Percentiles rank a stretch among this genome's conserved stretches.
Conservation (phyloP, 257 asterid species). For the Salvia rosmarinus region DNA sequence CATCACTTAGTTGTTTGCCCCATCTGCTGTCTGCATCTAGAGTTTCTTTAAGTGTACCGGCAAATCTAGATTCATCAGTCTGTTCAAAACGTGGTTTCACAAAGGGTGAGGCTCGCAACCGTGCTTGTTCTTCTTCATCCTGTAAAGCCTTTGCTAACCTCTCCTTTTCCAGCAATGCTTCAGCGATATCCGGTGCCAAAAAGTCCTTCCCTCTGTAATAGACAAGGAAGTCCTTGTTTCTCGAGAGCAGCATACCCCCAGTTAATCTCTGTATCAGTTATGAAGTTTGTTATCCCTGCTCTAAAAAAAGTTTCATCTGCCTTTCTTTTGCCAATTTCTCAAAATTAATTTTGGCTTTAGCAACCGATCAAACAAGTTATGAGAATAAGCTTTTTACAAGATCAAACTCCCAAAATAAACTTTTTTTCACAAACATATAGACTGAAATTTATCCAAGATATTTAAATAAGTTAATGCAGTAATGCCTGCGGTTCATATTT, state of each 20-base stretch:
- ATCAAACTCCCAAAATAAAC: too few relatives aligned
- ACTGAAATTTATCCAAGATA: too few relatives aligned
- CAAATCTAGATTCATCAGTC: constrained; percentile 49
- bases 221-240: constrained; percentile 94
- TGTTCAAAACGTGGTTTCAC: constrained; percentile 42
- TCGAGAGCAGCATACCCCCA: constrained; percentile 79
- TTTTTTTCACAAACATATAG: too few relatives aligned
- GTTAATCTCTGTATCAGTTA: constrained; percentile 76
- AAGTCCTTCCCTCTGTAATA: constrained; percentile 90
- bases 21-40: constrained; percentile 80
- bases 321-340: background rate
- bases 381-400: background rate
- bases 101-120: constrained; percentile 59
- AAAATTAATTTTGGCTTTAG: constrained; percentile 11
- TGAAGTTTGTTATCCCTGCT: constrained; percentile 13
- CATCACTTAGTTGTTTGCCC: constrained; percentile 71
- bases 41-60: constrained; percentile 92
- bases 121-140: constrained; percentile 94
- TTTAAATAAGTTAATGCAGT: too few relatives aligned
- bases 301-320: background rate
- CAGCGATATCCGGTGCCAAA: constrained; percentile 83
- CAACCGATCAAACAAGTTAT: constrained; percentile 1
- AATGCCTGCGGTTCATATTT: too few relatives aligned
- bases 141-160: constrained; percentile 74
- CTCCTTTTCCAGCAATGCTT: constrained; percentile 87